Base-by-base conservation (phyloP, 306 rosid genomes). In the Trifolium dubium region DNA sequence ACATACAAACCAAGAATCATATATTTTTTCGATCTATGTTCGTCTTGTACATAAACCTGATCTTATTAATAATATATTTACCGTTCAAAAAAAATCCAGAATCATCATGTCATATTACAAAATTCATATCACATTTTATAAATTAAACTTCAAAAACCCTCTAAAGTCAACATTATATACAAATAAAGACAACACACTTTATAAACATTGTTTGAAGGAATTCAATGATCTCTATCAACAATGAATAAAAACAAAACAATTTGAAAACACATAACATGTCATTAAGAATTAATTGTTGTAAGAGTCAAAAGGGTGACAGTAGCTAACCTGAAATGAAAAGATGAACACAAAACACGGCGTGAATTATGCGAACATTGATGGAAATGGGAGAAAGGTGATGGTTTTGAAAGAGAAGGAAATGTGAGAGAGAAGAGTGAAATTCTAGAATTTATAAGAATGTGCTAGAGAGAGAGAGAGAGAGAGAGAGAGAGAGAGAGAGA, bases 331-430 rank as follows among this genome's bases (percentile, higher is more conserved):
- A 65, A 67, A 44, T 46, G 64, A 14, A 18, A 54, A 3, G 13
- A n/a, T 15, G 6, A 15, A 6, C 39, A 15, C 17, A 64, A 78
- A 63, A 63, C 67, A 28, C 40, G 80, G 60, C 61, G 46, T 49
- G 56, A 55, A 69, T 51, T 37, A 12, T 37, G 50, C 14, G 50
- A 53, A 64, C 44, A 31, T 62, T 77, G 41, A 35, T 67, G 62
- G 3, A 35, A 4, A 10, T 32, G 11, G n/a, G 3, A 10, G 15
- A 64, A 56, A 10, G 34, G 32, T 43, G 8, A 29, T 23, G 35
- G 4, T 58, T 29, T 29, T 5, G 37, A 50, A n/a, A n/a, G n/a
- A n/a, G n/a, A 9, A 54, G 5, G 3, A 50, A 59, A 13, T 5
- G 17, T 59, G 65, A 59, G 18, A 13, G 30, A 30, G 19, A 60